Evolutionary conservation across 2,329 filamentous ascomycete genomes (phyloP), one percentile per base, ranked within the genome.

Genomic region (Alternaria brassicae): DNA sequence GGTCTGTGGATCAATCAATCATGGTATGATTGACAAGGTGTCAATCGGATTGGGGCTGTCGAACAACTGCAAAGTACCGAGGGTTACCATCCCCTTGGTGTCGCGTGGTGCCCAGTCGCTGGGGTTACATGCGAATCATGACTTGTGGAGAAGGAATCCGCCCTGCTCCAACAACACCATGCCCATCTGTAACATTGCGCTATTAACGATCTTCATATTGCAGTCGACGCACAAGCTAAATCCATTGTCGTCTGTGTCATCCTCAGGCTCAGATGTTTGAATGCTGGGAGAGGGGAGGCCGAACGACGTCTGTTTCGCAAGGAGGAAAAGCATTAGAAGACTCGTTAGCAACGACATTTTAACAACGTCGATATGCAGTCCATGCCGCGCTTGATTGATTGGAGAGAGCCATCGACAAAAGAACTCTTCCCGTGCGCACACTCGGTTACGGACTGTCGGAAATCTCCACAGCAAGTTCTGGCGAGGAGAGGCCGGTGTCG

Each of bases 401-500:
- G 41, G 25, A 41, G 27, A 27, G 28, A 42, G 36, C 36, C 27
- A 41, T 7, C 15, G n/a, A 41, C 25, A 21, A 21, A 23, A 48
- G 13, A 48, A 30, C 44, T 48, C 44, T 34, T 36, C 13, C 44
- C 44, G 44, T 25, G 9, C 19, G 44, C 30, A 48, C 32, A 25
- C 28, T 48, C 49, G 19, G 37, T 37, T 52, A 32, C 37, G n/a
- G 19, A 17, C 49, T 19, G 49, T 42, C 42, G 25, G 7, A 13
- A 52, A 42, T 52, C 30, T 42, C 44, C 27, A 42, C 4, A 41
- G 13, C 37, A 32, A 40, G 37, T 52, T 21, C 5, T 17, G 28
- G 37, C 49, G 49, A 52, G 27, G 7, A 52, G 25, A 52, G 21
- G 49, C 37, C 49, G 49, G 8, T 17, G 10, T 40, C 37, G 49